Evolutionary conservation across 441 rosid genomes (phyloP).

Genomic region (Gossypium lobatum): DNA sequence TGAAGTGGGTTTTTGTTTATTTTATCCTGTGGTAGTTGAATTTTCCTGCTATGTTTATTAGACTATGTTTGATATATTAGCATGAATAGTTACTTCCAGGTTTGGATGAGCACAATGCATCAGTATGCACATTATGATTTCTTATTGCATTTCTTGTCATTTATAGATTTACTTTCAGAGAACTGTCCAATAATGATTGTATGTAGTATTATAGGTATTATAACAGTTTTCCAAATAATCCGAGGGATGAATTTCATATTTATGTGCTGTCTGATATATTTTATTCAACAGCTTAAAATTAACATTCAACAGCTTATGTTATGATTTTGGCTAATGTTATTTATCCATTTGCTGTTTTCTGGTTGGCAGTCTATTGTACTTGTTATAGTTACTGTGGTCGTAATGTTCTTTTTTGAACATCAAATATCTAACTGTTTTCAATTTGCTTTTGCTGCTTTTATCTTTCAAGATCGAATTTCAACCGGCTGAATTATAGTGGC

Average conservation of each 20-base stretch:
- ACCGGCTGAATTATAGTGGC: constrained; percentile 71
- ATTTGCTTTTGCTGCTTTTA: constrained; percentile 7
- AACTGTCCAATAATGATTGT: background rate
- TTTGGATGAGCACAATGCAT: constrained; percentile 2
- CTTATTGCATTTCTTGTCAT: no score
- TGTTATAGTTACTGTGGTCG: background rate
- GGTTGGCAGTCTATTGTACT: background rate
- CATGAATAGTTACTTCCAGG: constrained; percentile 1
- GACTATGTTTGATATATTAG: background rate
- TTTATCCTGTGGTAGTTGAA: background rate
- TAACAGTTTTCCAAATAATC: background rate
- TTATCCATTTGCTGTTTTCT: background rate
- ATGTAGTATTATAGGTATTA: background rate
- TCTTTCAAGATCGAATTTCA: constrained; percentile 76
- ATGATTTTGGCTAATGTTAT: background rate
- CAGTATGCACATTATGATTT: background rate
- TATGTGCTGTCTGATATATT: background rate
- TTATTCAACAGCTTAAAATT: background rate
- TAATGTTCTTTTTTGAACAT: background rate
- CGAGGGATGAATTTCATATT: background rate
- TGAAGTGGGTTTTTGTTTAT: background rate
- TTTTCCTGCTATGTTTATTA: background rate
- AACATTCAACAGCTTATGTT: background rate
- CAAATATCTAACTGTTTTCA: background rate
- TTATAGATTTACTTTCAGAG: background rate